phyloP scores from a whole-genome alignment of 2,329 filamentous ascomycete species.

The Didymella exigua region DNA sequence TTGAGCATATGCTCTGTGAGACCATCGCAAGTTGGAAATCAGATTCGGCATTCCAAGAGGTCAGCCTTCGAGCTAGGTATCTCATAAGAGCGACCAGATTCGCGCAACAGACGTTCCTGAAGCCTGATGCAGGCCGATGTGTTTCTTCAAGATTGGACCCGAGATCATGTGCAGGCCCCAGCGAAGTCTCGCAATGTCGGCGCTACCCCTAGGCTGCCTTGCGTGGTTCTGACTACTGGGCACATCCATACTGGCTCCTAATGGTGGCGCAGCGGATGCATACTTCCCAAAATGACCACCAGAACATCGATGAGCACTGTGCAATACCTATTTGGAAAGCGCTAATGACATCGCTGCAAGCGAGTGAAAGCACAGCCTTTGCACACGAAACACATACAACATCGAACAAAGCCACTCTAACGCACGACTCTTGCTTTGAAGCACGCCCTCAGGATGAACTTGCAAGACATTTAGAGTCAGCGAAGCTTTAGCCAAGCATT shows the following conservation, averaged over 20 bases:
- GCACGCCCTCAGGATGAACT: neutral
- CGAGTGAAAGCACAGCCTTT: neutral
- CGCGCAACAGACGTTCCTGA: neutral
- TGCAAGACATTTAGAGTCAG: neutral
- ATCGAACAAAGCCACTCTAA: neutral
- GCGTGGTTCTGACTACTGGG: neutral
- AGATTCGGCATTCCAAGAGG: neutral
- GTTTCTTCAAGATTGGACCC: neutral
- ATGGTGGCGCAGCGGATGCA: slow-evolving; percentile 2
- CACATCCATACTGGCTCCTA: neutral
- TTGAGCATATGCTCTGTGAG: neutral
- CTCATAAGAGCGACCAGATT: neutral
- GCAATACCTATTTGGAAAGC: neutral
- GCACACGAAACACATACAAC: neutral
- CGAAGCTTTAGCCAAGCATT: slow-evolving; percentile 16
- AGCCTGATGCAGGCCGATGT: neutral
- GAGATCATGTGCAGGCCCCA: neutral
- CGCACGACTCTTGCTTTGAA: too few relatives aligned
- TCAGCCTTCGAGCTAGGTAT: too few relatives aligned
- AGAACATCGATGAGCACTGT: neutral
- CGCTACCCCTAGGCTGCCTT: neutral
- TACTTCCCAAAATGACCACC: too few relatives aligned
- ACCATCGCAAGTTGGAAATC: neutral
- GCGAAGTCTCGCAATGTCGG: neutral
- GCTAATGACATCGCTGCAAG: neutral